Conservation (phyloP, 2,329 filamentous ascomycete species). For the Pestalotiopsis sp. region DNA sequence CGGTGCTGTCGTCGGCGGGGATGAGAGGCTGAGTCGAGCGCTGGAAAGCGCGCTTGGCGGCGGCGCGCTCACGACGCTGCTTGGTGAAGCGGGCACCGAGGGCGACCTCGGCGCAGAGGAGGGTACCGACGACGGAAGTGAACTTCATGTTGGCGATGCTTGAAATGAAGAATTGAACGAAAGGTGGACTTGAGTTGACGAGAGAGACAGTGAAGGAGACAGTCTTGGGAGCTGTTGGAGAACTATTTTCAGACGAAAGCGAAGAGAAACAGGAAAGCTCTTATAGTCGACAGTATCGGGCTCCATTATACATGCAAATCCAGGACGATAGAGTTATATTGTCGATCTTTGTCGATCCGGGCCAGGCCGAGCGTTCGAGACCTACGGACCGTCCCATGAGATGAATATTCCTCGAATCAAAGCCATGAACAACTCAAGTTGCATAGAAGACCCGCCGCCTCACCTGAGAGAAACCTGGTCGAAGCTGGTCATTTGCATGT, state of each 20-base stretch:
- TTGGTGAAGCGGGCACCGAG: constrained; percentile 46
- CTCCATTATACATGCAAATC: neutral
- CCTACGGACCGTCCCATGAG: neutral
- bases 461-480: neutral
- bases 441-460: neutral
- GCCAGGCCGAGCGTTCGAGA: neutral
- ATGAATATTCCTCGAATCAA: constrained; percentile 10
- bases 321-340: neutral
- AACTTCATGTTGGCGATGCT: constrained; percentile 45
- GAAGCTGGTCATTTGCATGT: neutral
- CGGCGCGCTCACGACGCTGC: constrained; percentile 35
- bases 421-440: neutral
- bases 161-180: neutral
- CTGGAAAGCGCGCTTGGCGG: constrained; percentile 27
- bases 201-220: neutral
- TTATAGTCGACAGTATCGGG: neutral
- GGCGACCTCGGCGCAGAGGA: constrained; percentile 40
- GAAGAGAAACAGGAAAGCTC: neutral
- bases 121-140: constrained; percentile 34
- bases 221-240: neutral
- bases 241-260: neutral
- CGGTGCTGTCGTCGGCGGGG: neutral
- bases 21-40: constrained; percentile 15
- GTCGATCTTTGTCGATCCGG: neutral
- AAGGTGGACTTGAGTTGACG: neutral